Percentiles rank a stretch among this genome's conserved stretches.
phyloP scores from a whole-genome alignment of 2,329 filamentous ascomycete genomes.

The Pseudomassariella vexata region DNA sequence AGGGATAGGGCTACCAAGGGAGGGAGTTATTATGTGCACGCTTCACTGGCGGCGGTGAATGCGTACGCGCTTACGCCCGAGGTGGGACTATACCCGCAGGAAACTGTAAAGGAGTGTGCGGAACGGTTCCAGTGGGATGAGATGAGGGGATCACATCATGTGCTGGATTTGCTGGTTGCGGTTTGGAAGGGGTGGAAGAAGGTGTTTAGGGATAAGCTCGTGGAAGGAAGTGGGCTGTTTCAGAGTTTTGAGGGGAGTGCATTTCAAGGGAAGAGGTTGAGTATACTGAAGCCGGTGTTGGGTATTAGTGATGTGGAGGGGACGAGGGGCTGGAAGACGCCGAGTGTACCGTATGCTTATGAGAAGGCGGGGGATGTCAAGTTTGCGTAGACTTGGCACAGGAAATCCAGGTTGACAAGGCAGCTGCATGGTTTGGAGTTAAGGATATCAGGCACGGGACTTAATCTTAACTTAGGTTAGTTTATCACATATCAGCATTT shows the following conservation, averaged over 20 bases:
- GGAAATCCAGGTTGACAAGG: not conserved
- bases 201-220: conserved; percentile 13
- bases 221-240: conserved; percentile 17
- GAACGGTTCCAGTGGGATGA: conserved; percentile 18
- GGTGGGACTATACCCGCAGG: conserved; percentile 23
- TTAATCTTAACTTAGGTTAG: no score
- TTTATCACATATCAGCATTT: no score
- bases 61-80: conserved; percentile 20
- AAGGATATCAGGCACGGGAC: no score
- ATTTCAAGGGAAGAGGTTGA: conserved; percentile 15
- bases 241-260: conserved; percentile 16
- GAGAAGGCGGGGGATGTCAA: conserved; percentile 9
- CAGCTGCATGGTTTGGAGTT: no score
- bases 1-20: conserved; percentile 24
- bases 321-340: conserved; percentile 13
- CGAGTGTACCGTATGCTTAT: conserved; percentile 16
- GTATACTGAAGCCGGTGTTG: conserved; percentile 18
- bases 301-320: conserved; percentile 13
- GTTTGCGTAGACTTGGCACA: no score
- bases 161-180: conserved; percentile 17
- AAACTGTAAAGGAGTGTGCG: conserved; percentile 15
- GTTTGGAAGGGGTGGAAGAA: conserved; percentile 19
- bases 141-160: conserved; percentile 20
- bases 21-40: conserved; percentile 24
- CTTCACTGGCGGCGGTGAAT: conserved; percentile 21